Percentiles rank a stretch among this genome's conserved stretches.
Evolutionary conservation across 2,329 filamentous ascomycete genomes (phyloP).

Genomic region (Plectosphaerella sp.): DNA sequence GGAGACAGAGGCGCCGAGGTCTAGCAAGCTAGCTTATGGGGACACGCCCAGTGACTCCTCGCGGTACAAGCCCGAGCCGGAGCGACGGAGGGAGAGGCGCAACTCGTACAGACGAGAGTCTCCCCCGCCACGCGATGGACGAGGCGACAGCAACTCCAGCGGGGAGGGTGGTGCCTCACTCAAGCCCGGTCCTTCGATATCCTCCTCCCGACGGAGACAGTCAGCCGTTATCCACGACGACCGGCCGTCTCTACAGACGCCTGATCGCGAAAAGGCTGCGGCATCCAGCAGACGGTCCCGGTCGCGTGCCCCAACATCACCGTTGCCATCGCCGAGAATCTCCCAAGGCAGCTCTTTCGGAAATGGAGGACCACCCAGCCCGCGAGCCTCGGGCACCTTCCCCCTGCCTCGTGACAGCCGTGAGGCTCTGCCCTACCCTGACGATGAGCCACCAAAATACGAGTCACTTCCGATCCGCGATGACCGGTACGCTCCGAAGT

Average conservation of each 20-base stretch:
- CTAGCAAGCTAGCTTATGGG: constrained; percentile 23
- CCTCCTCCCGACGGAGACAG: constrained; percentile 23
- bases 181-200: constrained; percentile 16
- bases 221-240: constrained; percentile 31
- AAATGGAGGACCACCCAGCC: constrained; percentile 7
- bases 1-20: constrained; percentile 19
- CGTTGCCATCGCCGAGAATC: constrained; percentile 23
- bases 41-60: constrained; percentile 23
- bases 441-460: constrained; percentile 17
- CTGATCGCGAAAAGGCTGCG: constrained; percentile 12
- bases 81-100: constrained; percentile 15
- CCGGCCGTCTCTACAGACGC: constrained; percentile 13
- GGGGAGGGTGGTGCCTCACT: constrained; percentile 28
- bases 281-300: constrained; percentile 17
- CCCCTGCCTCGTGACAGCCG: constrained; percentile 12
- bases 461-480: constrained; percentile 8
- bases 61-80: constrained; percentile 19
- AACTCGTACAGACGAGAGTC: constrained; percentile 21
- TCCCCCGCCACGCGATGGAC: constrained; percentile 10
- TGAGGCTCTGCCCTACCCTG: constrained; percentile 20
- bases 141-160: constrained; percentile 32
- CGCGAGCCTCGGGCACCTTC: constrained; percentile 25
- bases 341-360: constrained; percentile 8
- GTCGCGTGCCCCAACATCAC: constrained; percentile 27
- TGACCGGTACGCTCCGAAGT: constrained; percentile 7